Percentiles rank a stretch among this genome's conserved stretches.
Evolutionary conservation across 768 basidiomycete genomes (phyloP).

Genomic region (Tulasnella sp.): DNA sequence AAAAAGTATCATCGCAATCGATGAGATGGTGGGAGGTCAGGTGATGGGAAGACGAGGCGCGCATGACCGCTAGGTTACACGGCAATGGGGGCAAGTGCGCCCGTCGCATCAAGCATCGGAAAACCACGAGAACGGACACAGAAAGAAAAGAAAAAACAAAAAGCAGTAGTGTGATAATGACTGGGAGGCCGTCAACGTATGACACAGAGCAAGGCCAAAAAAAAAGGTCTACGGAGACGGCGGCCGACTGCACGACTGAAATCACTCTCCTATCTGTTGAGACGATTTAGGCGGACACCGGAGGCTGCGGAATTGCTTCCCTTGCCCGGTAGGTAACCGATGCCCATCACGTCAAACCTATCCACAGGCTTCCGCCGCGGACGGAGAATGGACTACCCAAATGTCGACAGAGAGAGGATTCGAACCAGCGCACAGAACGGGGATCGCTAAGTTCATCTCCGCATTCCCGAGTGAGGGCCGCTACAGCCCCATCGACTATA

Average conservation of each 20-base stretch:
- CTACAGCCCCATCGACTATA: constrained; percentile 24
- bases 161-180: too few relatives aligned
- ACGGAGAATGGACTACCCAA: constrained; percentile 27
- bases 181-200: too few relatives aligned
- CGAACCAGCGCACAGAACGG: constrained; percentile 29
- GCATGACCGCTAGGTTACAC: too few relatives aligned
- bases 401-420: constrained; percentile 31
- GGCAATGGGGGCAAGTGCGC: too few relatives aligned
- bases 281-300: constrained; percentile 22
- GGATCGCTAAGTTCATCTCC: constrained; percentile 25
- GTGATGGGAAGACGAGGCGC: background rate
- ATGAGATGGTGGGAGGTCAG: constrained; percentile 12
- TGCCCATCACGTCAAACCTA: constrained; percentile 27
- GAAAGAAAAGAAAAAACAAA: background rate
- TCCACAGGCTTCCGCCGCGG: constrained; percentile 18
- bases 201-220: too few relatives aligned
- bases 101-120: background rate
- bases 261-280: constrained; percentile 31
- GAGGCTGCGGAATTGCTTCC: constrained; percentile 30
- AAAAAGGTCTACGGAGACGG: constrained; percentile 29
- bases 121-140: background rate
- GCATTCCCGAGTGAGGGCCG: constrained; percentile 31
- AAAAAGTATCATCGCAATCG: constrained; percentile 18
- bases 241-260: constrained; percentile 27
- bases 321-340: constrained; percentile 15